A percentile compares a stretch with the other conserved stretches of the same genome.
Evolutionary conservation across 345 rosid species (phyloP).

Genomic region (Pugionium dolabratum): DNA sequence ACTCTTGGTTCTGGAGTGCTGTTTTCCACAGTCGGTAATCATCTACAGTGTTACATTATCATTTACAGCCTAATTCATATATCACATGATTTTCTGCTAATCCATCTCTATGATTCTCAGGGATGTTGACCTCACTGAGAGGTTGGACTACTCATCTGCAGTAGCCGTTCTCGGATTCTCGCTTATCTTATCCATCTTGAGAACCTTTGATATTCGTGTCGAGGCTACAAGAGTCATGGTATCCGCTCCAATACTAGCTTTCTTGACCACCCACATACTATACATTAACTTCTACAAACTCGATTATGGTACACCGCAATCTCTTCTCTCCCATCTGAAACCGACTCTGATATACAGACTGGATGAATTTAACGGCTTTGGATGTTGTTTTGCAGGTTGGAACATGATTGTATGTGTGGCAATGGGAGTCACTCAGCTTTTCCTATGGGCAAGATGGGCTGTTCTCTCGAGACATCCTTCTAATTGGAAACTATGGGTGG

Average conservation of each 20-base stretch:
- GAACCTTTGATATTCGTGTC: slow-evolving; percentile 61
- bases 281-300: slow-evolving; percentile 62
- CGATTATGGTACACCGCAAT: slow-evolving; percentile 53
- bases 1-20: slow-evolving; percentile 83
- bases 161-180: slow-evolving; percentile 72
- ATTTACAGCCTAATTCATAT: slow-evolving; percentile 5
- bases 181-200: slow-evolving; percentile 56
- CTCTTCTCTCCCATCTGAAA: slow-evolving; percentile 12
- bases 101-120: slow-evolving; percentile 37
- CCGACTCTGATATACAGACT: neutral
- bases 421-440: slow-evolving; percentile 59
- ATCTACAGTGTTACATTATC: slow-evolving; percentile 8
- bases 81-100: slow-evolving; percentile 11
- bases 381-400: slow-evolving; percentile 51
- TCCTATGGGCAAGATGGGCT: slow-evolving; percentile 73
- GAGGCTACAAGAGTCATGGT: slow-evolving; percentile 79
- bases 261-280: slow-evolving; percentile 66
- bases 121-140: slow-evolving; percentile 77
- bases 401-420: slow-evolving; percentile 66
- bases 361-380: neutral
- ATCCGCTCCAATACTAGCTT: slow-evolving; percentile 73
- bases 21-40: slow-evolving; percentile 75
- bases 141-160: slow-evolving; percentile 72
- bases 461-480: slow-evolving; percentile 59
- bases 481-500: slow-evolving; percentile 65